Evolutionary conservation across 345 rosid species (phyloP).

Genomic region (Salix arbutifolia): DNA sequence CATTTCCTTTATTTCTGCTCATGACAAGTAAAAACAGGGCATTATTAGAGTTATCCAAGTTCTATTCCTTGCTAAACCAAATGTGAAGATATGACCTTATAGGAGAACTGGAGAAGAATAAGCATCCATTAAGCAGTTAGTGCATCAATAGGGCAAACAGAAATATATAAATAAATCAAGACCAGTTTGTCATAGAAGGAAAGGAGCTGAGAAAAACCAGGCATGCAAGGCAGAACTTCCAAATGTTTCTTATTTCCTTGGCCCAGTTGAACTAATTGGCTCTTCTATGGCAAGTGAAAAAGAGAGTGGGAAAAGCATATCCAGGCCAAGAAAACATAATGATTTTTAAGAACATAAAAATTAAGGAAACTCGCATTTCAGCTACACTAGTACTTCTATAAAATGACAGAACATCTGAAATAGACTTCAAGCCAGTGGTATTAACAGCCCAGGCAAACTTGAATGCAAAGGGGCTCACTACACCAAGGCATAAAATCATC

Average conservation of each 20-base stretch:
- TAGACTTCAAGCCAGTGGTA: neutral
- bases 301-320: neutral
- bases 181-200: neutral
- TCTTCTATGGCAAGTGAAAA: neutral
- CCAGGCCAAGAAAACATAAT: neutral
- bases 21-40: conserved; percentile 13
- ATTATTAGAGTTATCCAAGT: neutral
- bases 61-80: neutral
- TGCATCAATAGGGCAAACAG: neutral
- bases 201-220: neutral
- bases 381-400: neutral
- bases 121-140: neutral
- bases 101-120: neutral
- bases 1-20: conserved; percentile 82
- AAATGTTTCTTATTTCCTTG: neutral
- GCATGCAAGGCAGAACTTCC: neutral
- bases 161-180: no score
- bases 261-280: neutral
- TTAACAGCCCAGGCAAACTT: neutral
- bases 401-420: neutral
- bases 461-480: neutral
- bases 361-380: neutral
- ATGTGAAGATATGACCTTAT: neutral
- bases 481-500: neutral
- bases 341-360: neutral